Evolutionary conservation across 305 asterid species (phyloP).

Genomic region (Rubia balearica): DNA sequence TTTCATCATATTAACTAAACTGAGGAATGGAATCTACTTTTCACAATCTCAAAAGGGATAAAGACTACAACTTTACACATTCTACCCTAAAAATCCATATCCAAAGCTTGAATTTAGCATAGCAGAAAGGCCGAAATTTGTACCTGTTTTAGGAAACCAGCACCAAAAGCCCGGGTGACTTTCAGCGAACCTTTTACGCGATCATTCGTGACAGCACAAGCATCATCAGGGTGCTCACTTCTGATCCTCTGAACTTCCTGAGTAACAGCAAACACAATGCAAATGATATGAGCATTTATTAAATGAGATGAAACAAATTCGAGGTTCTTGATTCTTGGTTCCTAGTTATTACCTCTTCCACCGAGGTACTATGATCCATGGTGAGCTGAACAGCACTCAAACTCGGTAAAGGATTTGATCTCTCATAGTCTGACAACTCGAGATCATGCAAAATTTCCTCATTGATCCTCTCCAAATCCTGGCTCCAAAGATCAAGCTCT

Average conservation of each 20-base stretch:
- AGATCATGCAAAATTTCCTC: constrained; percentile 78
- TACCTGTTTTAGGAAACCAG: constrained; percentile 99
- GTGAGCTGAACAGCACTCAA: constrained; percentile 73
- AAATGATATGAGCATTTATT: constrained; percentile 17
- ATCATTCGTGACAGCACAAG: constrained; percentile 56
- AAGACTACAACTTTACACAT: constrained; percentile 13
- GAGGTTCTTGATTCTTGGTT: not conserved
- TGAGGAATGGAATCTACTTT: constrained; percentile 24
- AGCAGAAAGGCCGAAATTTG: constrained; percentile 15
- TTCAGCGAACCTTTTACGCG: constrained; percentile 91
- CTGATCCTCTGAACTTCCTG: constrained; percentile 74
- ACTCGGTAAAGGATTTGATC: constrained; percentile 28
- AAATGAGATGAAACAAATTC: not conserved
- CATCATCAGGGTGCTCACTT: constrained; percentile 78
- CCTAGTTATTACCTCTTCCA: constrained; percentile 50
- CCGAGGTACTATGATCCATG: constrained; percentile 79
- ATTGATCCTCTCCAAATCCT: constrained; percentile 80
- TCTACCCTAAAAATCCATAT: constrained; percentile 10
- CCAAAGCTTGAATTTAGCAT: constrained; percentile 21
- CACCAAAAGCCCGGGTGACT: constrained; percentile 97
- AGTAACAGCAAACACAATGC: constrained; percentile 2
- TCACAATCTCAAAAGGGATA: constrained; percentile 30
- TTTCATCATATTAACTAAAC: constrained; percentile 13
- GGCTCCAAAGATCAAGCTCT: constrained; percentile 58
- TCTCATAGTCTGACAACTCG: constrained; percentile 52